phyloP scores from a whole-genome alignment of 129 eudicot genomes.

The Artemisia argyi region DNA sequence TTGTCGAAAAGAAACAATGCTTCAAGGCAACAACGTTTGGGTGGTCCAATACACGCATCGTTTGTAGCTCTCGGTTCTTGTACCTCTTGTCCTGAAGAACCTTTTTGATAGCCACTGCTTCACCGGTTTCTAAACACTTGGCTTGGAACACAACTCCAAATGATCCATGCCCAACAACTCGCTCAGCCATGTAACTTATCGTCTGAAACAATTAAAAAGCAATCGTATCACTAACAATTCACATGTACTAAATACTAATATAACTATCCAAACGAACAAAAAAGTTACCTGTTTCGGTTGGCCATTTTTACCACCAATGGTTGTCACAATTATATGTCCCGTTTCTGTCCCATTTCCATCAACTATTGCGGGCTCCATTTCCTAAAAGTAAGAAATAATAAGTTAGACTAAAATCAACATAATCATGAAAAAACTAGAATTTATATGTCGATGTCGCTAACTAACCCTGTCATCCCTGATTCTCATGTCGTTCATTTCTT shows the following conservation, averaged over 20 bases:
- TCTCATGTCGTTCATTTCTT: slow-evolving; percentile 88
- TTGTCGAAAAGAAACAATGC: slow-evolving; percentile 90
- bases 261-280: neutral
- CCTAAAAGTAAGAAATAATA: slow-evolving; percentile 38
- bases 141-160: slow-evolving; percentile 98
- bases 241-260: neutral
- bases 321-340: slow-evolving; percentile 92
- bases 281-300: slow-evolving; percentile 80
- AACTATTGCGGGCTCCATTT: slow-evolving; percentile 78
- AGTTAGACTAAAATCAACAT: neutral
- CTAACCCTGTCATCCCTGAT: slow-evolving; percentile 82
- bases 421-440: neutral
- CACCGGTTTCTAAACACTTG: slow-evolving; percentile 90
- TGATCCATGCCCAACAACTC: slow-evolving; percentile 90
- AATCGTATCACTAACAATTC: slow-evolving; percentile 6
- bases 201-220: slow-evolving; percentile 47
- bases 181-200: slow-evolving; percentile 95
- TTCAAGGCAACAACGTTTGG: slow-evolving; percentile 86
- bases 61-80: slow-evolving; percentile 92
- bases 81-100: slow-evolving; percentile 89
- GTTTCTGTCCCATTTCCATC: slow-evolving; percentile 95
- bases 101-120: slow-evolving; percentile 86
- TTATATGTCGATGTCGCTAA: neutral
- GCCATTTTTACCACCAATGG: slow-evolving; percentile 92
- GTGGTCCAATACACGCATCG: slow-evolving; percentile 89